Conservation (phyloP, 192 early-diverging fungal genomes). For the Coemansia sp. region DNA sequence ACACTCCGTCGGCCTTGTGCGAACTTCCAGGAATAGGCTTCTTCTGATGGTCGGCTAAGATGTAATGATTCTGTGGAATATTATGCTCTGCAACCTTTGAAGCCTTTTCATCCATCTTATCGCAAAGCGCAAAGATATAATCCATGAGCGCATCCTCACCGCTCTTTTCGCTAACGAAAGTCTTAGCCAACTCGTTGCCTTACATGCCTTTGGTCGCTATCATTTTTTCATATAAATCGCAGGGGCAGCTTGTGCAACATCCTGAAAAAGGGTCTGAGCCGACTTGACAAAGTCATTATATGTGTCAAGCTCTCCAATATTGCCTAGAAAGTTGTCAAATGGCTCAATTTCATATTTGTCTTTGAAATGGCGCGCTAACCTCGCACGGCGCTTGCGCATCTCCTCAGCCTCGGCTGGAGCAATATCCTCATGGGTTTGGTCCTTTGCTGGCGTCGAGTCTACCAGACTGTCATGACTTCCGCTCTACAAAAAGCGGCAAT, state of each 20-base stretch:
- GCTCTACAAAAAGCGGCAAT: not conserved
- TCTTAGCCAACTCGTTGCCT: not conserved
- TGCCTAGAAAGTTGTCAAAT: not conserved
- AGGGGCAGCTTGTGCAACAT: constrained; percentile 3
- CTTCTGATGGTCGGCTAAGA: too few species aligned
- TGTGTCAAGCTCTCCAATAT: not conserved
- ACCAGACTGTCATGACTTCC: not conserved
- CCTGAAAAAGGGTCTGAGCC: not conserved
- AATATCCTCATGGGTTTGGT: not conserved
- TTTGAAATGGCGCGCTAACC: not conserved
- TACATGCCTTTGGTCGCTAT: not conserved
- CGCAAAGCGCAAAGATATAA: not conserved
- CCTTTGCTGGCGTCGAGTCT: not conserved
- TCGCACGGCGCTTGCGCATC: not conserved
- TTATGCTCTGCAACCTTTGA: not conserved
- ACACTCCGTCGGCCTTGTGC: not conserved
- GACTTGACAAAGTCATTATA: constrained; percentile 1
- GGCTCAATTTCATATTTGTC: not conserved
- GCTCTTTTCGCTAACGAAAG: not conserved
- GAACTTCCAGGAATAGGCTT: too few species aligned
- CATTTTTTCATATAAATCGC: not conserved
- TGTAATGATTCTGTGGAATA: too few species aligned
- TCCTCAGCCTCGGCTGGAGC: not conserved
- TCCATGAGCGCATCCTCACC: not conserved
- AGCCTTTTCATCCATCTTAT: not conserved